These are phyloP conservation scores for Trypanosoma brucei DNA, from an alignment of 208 protist genomes.

Conservation along the genomic window DNA sequence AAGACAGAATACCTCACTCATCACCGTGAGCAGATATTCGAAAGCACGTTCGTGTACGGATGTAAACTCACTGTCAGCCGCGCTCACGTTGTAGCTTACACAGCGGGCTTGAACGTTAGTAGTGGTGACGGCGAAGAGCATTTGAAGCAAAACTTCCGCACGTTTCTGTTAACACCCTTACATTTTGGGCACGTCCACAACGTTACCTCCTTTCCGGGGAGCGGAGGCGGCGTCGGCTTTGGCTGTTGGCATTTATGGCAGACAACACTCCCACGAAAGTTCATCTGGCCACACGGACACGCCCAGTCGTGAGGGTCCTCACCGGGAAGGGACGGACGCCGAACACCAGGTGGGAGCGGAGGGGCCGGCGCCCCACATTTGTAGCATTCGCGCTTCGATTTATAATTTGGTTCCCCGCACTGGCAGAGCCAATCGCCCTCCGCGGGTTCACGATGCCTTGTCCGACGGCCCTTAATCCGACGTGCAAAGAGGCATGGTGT, in stretches of 20 bases:
- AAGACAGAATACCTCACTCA: no score
- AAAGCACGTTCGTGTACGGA: no score
- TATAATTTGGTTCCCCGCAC: slow-evolving; percentile 84
- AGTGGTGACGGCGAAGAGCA: slow-evolving; percentile 69
- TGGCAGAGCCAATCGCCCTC: slow-evolving; percentile 86
- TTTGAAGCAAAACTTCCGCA: slow-evolving; percentile 82
- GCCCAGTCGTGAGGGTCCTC: slow-evolving; percentile 90
- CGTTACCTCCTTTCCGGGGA: slow-evolving; percentile 71
- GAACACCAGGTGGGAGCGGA: slow-evolving; percentile 79
- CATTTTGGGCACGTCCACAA: slow-evolving; percentile 85
- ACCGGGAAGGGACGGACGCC: slow-evolving; percentile 74
- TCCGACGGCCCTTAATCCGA: slow-evolving; percentile 43
- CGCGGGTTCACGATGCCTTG: slow-evolving; percentile 58
- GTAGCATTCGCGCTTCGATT: slow-evolving; percentile 86
- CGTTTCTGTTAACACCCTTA: slow-evolving; percentile 75
- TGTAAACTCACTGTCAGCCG: no score
- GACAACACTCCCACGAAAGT: slow-evolving; percentile 78
- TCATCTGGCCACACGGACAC: slow-evolving; percentile 89
- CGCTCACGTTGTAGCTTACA: background rate
- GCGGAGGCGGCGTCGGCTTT: slow-evolving; percentile 72
- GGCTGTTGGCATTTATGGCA: slow-evolving; percentile 85
- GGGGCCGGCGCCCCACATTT: slow-evolving; percentile 86
- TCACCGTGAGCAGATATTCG: no score
- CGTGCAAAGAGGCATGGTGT: slow-evolving; percentile 26
- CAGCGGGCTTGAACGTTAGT: slow-evolving; percentile 49